These are phyloP conservation scores for Hysterangium stoloniferum DNA, from an alignment of 768 basidiomycete genomes.

Conservation along the genomic window DNA sequence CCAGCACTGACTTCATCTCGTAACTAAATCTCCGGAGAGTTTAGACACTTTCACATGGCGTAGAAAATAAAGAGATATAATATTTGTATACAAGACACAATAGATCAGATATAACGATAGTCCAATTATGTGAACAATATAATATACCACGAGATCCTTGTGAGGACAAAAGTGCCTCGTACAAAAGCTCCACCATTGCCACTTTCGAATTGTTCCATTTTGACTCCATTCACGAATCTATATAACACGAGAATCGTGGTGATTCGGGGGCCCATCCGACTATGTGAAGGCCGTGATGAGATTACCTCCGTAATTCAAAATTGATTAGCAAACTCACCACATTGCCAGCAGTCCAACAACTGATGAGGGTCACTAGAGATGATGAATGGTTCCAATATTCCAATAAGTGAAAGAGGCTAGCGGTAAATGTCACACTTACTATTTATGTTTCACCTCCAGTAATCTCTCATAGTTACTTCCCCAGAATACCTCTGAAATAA, in stretches of 20 bases:
- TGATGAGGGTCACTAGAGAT: constrained; percentile 6
- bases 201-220: no score
- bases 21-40: no score
- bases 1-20: no score
- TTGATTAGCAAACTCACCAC: neutral
- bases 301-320: neutral
- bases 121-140: no score
- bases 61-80: no score
- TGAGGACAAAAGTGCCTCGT: no score
- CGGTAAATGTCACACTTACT: neutral
- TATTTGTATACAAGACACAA: no score
- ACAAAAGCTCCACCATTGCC: no score
- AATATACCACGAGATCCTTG: no score
- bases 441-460: constrained; percentile 5
- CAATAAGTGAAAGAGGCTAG: neutral
- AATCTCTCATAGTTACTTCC: constrained; percentile 3
- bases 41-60: no score
- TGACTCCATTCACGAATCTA: no score
- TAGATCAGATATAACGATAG: no score
- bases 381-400: neutral
- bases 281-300: neutral
- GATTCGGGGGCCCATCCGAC: neutral
- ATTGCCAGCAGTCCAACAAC: constrained; percentile 11
- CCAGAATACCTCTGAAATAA: neutral
- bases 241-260: neutral